phyloP scores from a whole-genome alignment of 192 early-diverging fungal species.

The Coemansia sp. region DNA sequence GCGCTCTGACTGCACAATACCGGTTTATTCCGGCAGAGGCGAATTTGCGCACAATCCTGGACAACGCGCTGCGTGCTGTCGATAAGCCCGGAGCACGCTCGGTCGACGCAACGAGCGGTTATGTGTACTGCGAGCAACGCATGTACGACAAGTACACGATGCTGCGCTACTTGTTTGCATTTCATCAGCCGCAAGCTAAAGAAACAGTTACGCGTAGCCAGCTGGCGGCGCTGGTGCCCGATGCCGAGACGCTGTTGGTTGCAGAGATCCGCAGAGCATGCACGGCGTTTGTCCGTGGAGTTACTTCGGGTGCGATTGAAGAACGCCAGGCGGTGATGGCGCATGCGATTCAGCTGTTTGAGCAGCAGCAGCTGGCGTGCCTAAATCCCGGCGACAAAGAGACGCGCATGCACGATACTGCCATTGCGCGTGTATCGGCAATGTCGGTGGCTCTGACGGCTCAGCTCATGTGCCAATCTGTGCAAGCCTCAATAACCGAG shows the following conservation, averaged over 20 bases:
- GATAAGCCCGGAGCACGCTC: constrained; percentile 1
- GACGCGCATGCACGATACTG: constrained; percentile 9
- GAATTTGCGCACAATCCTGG: constrained; percentile 39
- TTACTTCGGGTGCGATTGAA: constrained; percentile 14
- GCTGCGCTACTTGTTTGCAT: constrained; percentile 42
- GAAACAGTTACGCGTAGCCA: not conserved
- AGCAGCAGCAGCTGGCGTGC: constrained; percentile 41
- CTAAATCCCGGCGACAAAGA: constrained; percentile 17
- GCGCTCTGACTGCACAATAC: constrained; percentile 33
- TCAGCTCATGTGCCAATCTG: constrained; percentile 14
- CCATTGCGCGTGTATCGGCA: constrained; percentile 25
- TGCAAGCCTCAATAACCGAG: not conserved
- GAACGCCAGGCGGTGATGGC: constrained; percentile 22
- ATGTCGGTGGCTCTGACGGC: constrained; percentile 19
- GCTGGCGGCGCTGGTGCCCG: not conserved
- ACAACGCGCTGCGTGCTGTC: constrained; percentile 29
- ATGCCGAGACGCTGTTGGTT: constrained; percentile 14
- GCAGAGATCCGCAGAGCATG: constrained; percentile 13
- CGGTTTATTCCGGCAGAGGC: constrained; percentile 30
- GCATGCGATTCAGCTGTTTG: constrained; percentile 35
- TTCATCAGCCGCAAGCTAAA: constrained; percentile 11
- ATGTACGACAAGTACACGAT: constrained; percentile 37
- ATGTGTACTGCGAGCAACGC: constrained; percentile 19
- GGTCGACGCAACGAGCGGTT: constrained; percentile 8
- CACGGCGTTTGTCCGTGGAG: constrained; percentile 21